phyloP scores from a whole-genome alignment of 495 filamentous ascomycete genomes.

The Penicillium cinerascens region DNA sequence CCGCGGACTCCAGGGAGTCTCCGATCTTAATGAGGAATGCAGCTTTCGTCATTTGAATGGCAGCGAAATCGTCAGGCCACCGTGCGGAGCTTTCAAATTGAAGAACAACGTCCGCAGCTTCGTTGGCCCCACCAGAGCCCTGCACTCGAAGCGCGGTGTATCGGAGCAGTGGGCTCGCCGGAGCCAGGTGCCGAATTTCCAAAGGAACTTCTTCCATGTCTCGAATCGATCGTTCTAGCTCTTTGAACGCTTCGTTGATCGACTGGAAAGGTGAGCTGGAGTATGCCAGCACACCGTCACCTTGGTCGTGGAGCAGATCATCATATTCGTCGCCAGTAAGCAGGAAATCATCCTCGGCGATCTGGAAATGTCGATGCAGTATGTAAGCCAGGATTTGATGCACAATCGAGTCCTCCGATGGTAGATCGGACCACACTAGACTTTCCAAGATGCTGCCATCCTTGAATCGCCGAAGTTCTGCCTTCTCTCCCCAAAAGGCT shows the following conservation, averaged over 20 bases:
- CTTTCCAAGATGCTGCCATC: constrained; percentile 59
- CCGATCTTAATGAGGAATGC: constrained; percentile 85
- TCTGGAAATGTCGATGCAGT: constrained; percentile 61
- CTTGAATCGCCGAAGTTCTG: constrained; percentile 53
- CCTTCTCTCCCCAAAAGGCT: constrained; percentile 52
- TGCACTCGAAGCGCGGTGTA: constrained; percentile 59
- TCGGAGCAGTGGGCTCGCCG: constrained; percentile 67
- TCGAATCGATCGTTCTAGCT: constrained; percentile 69
- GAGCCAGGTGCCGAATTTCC: constrained; percentile 69
- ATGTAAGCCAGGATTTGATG: constrained; percentile 76
- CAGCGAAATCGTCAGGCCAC: constrained; percentile 87
- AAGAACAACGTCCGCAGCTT: constrained; percentile 65
- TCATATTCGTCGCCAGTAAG: constrained; percentile 63
- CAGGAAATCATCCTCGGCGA: constrained; percentile 44
- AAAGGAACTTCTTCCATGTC: constrained; percentile 76
- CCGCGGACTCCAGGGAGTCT: constrained; percentile 59
- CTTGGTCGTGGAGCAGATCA: constrained; percentile 47
- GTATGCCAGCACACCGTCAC: constrained; percentile 34
- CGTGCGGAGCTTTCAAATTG: constrained; percentile 91
- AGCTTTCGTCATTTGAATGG: constrained; percentile 90
- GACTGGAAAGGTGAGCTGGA: constrained; percentile 50
- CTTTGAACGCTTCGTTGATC: constrained; percentile 59
- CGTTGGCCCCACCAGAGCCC: constrained; percentile 29
- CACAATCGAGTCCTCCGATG: constrained; percentile 59
- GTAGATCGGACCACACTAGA: constrained; percentile 70